A percentile compares a stretch with the other conserved stretches of the same genome.
These are phyloP conservation scores for Serendipita sp. DNA, from an alignment of 1,284 basidiomycete genomes.

Conservation along the genomic window DNA sequence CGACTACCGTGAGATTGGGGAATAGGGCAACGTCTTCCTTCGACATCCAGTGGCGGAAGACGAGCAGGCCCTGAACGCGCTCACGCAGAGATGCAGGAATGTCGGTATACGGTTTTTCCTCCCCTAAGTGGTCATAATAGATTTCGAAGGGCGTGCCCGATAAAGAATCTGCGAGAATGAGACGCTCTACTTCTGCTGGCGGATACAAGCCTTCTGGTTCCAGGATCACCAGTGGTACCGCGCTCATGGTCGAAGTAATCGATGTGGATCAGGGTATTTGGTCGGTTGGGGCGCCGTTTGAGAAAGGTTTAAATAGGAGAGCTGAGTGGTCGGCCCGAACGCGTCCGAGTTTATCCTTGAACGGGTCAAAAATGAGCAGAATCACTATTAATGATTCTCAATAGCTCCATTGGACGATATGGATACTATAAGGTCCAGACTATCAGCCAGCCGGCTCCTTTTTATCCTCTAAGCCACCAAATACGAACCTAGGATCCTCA, in stretches of 20 bases:
- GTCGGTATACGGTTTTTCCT: neutral
- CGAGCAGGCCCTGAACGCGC: slow-evolving; percentile 5
- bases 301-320: too few species aligned
- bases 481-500: too few species aligned
- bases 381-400: too few species aligned
- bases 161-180: neutral
- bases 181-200: neutral
- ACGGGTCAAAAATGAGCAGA: too few species aligned
- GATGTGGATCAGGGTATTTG: too few species aligned
- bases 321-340: too few species aligned
- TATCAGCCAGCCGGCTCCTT: too few species aligned
- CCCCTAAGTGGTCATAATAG: neutral
- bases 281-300: too few species aligned
- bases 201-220: slow-evolving; percentile 1
- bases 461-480: too few species aligned
- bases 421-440: too few species aligned
- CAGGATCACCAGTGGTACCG: neutral
- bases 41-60: slow-evolving; percentile 6
- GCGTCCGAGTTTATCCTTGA: too few species aligned
- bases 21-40: slow-evolving; percentile 12
- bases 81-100: slow-evolving; percentile 5
- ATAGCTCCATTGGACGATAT: too few species aligned
- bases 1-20: slow-evolving; percentile 14
- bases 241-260: neutral
- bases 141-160: neutral